Conservation (phyloP, 2,329 filamentous ascomycete genomes). For the Alternaria sp. region DNA sequence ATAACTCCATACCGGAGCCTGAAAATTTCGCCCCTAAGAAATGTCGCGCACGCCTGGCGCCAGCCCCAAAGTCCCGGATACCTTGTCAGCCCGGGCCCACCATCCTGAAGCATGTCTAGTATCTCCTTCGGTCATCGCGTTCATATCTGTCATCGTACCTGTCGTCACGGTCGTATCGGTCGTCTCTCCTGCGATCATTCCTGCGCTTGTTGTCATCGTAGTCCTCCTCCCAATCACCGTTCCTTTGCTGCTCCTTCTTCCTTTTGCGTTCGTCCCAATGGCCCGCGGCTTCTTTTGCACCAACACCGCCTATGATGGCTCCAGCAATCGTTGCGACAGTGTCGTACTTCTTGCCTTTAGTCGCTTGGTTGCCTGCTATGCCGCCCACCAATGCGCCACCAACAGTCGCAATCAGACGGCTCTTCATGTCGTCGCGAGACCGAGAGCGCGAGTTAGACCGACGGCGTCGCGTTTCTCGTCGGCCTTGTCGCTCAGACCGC, state of each 20-base stretch:
- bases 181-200: not conserved
- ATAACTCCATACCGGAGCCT: not conserved
- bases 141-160: slow-evolving; percentile 8
- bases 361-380: slow-evolving; percentile 30
- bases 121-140: not conserved
- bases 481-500: slow-evolving; percentile 21
- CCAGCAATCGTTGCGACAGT: slow-evolving; percentile 41
- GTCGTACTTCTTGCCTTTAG: slow-evolving; percentile 36
- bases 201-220: slow-evolving; percentile 1
- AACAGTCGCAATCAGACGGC: slow-evolving; percentile 33
- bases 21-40: not conserved
- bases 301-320: slow-evolving; percentile 45
- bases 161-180: slow-evolving; percentile 7
- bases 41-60: not conserved
- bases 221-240: slow-evolving; percentile 15
- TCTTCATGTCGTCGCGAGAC: slow-evolving; percentile 27
- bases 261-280: slow-evolving; percentile 23
- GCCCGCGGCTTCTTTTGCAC: slow-evolving; percentile 36
- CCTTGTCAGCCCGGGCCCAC: not conserved
- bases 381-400: slow-evolving; percentile 46
- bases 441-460: slow-evolving; percentile 30
- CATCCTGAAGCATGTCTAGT: not conserved
- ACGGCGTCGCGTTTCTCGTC: slow-evolving; percentile 15
- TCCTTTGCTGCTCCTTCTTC: slow-evolving; percentile 7
- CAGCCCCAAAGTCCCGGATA: not conserved